Percentiles rank a stretch among this genome's conserved stretches.
phyloP scores from a whole-genome alignment of 768 basidiomycete species.

The Steccherinum ochraceum region DNA sequence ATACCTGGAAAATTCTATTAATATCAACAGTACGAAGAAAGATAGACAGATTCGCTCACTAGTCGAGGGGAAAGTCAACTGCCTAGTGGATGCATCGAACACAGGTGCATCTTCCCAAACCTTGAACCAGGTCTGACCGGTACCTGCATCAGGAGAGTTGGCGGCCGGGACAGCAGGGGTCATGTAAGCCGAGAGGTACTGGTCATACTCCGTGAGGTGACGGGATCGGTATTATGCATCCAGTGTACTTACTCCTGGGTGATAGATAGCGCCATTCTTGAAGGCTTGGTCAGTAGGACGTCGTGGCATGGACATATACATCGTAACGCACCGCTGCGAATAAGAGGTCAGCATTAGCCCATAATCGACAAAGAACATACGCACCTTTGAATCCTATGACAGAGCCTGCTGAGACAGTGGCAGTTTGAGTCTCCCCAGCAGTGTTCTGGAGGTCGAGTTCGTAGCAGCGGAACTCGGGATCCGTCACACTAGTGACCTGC shows the following conservation, averaged over 20 bases:
- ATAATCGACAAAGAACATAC: not conserved
- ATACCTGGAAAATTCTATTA: constrained; percentile 7
- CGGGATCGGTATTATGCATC: not conserved
- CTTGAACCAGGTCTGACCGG: constrained; percentile 40
- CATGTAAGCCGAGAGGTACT: constrained; percentile 28
- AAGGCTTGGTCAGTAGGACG: not conserved
- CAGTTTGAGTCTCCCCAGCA: constrained; percentile 15
- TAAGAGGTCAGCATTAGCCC: not conserved
- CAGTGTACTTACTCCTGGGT: constrained; percentile 17
- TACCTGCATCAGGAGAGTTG: constrained; percentile 30
- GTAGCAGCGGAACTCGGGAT: constrained; percentile 27
- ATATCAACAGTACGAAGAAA: not conserved
- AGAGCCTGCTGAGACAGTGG: constrained; percentile 22
- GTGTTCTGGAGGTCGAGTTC: constrained; percentile 22
- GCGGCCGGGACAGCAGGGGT: constrained; percentile 20
- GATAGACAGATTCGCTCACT: constrained; percentile 10
- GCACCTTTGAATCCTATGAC: constrained; percentile 23
- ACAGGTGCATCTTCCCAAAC: constrained; percentile 29
- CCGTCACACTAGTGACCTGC: constrained; percentile 25
- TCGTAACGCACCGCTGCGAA: constrained; percentile 9
- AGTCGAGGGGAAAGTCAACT: constrained; percentile 21
- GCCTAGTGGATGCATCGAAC: constrained; percentile 15
- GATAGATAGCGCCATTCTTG: constrained; percentile 19
- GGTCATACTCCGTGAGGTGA: not conserved
- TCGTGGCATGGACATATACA: not conserved